These are phyloP conservation scores for Nephelium lappaceum DNA, from an alignment of 345 rosid genomes.

Conservation along the genomic window DNA sequence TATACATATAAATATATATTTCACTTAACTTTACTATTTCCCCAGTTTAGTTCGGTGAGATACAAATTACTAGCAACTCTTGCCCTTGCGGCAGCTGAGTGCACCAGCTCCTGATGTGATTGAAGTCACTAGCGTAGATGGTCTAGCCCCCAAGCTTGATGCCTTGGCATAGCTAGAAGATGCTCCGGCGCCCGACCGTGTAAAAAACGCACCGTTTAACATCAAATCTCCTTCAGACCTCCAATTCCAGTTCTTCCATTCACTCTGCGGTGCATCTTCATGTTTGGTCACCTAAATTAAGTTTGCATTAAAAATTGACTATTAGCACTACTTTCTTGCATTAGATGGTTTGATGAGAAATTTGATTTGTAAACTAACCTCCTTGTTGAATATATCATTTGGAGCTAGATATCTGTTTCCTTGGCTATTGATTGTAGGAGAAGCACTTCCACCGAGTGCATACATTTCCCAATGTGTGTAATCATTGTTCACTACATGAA, in stretches of 20 bases:
- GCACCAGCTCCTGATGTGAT: slow-evolving; percentile 55
- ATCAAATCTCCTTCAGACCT: slow-evolving; percentile 59
- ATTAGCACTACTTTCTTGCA: neutral
- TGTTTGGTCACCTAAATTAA: slow-evolving; percentile 51
- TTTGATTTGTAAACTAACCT: slow-evolving; percentile 29
- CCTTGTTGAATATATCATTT: slow-evolving; percentile 40
- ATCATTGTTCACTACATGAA: slow-evolving; percentile 74
- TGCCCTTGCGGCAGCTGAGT: slow-evolving; percentile 53
- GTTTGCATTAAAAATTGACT: neutral
- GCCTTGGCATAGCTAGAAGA: slow-evolving; percentile 64
- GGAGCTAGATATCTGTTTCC: slow-evolving; percentile 73
- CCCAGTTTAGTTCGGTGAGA: neutral
- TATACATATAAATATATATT: neutral
- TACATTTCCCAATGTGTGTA: slow-evolving; percentile 71
- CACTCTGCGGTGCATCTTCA: slow-evolving; percentile 48
- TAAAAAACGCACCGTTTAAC: slow-evolving; percentile 67
- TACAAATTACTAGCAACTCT: slow-evolving; percentile 42
- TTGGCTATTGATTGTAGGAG: slow-evolving; percentile 69
- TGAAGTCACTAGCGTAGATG: slow-evolving; percentile 53
- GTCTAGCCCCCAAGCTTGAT: slow-evolving; percentile 54
- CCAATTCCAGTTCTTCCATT: slow-evolving; percentile 70
- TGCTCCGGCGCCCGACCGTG: slow-evolving; percentile 47
- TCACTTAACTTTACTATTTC: neutral
- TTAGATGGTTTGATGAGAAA: neutral
- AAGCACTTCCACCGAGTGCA: slow-evolving; percentile 75